A percentile compares a stretch with the other conserved stretches of the same genome.
These are phyloP conservation scores for Medakamo hakoo DNA, from an alignment of 139 green algal species.

Conservation along the genomic window DNA sequence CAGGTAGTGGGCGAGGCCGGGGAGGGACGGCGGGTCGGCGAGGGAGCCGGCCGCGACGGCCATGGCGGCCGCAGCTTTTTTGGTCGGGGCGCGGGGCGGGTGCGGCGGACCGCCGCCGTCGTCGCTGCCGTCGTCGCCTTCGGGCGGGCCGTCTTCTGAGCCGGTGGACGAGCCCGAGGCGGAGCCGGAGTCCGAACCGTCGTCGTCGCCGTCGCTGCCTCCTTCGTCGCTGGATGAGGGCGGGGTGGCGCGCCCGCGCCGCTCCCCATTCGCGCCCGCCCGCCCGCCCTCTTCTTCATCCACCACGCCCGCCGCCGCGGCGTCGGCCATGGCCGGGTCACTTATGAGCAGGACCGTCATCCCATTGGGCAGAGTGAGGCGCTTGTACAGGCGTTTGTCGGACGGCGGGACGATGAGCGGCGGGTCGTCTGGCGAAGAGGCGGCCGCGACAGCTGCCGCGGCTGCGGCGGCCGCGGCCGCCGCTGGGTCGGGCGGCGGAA, in stretches of 20 bases:
- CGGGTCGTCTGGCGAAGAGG: too few species aligned
- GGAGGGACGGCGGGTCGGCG: constrained; percentile 40
- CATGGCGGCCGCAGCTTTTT: constrained; percentile 79
- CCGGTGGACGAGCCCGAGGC: neutral
- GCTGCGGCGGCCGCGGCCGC: too few species aligned
- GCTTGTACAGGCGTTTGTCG: constrained; percentile 51
- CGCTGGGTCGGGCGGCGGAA: too few species aligned
- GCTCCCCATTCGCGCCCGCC: neutral
- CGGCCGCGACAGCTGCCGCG: too few species aligned
- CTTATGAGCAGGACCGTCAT: constrained; percentile 65
- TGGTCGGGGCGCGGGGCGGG: constrained; percentile 3
- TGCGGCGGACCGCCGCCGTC: constrained; percentile 5
- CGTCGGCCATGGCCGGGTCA: constrained; percentile 66
- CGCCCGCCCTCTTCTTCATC: constrained; percentile 1
- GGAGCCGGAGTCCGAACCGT: constrained; percentile 14
- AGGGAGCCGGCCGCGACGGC: constrained; percentile 77
- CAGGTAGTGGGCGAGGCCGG: constrained; percentile 80
- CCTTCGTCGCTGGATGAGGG: constrained; percentile 1
- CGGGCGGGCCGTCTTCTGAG: too few species aligned
- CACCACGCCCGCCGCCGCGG: constrained; percentile 18
- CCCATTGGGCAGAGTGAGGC: constrained; percentile 54
- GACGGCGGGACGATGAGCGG: constrained; percentile 19
- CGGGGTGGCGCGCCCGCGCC: neutral
- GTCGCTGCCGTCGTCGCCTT: constrained; percentile 14
- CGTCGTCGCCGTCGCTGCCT: constrained; percentile 16